Evolutionary conservation across 352 stramenopile species (phyloP), one percentile per base, ranked within the genome.

Genomic region (Phytophthora pisi): DNA sequence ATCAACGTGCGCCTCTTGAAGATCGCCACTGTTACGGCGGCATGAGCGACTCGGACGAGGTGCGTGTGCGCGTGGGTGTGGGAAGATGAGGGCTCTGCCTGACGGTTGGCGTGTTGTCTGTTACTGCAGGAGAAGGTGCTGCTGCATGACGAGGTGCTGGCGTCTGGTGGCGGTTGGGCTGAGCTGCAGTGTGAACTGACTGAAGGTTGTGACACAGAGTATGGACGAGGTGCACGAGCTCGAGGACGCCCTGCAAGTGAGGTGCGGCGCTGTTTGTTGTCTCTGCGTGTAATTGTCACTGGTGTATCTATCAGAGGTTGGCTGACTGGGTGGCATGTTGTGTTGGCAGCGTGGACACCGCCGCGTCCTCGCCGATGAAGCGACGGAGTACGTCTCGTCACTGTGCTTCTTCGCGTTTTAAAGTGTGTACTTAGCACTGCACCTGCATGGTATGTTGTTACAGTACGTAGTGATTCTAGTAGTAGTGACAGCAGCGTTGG

Each of bases 161-260:
- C 10, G 36, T 8, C 36, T 13, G 4, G 36, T 8, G 36, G 36
- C 7, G 40, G 11, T 36, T 28, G 53, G 4, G 2, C 26, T 31
- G 26, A 47, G n/a, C 49, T 55, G 63, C 55, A 31, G 51, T 18
- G 40, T 70, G 15, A 23, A 42, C 34, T 42, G 34, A 42, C 34
- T 3, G 34, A 15, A 78, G 40, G 72, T 78, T 60, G 64, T 82
- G 68, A 63, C 82, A 67, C 82, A 93, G 84, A 93, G 84, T 64
- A 93, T 93, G 84, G 84, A 93, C 50, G 82, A 93, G 63, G 65
- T 89, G 64, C 78, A 93, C 47, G 79, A 90, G 52, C 30, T 89
- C 8, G 81, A 89, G 0, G 82, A 84, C 49, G 62, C 76, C 7
- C 61, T 90, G 23, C 70, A 74, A 74, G 68, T 66, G 60, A 92